Base-by-base conservation (phyloP, 2,329 filamentous ascomycete species). In the Apiospora hydei region DNA sequence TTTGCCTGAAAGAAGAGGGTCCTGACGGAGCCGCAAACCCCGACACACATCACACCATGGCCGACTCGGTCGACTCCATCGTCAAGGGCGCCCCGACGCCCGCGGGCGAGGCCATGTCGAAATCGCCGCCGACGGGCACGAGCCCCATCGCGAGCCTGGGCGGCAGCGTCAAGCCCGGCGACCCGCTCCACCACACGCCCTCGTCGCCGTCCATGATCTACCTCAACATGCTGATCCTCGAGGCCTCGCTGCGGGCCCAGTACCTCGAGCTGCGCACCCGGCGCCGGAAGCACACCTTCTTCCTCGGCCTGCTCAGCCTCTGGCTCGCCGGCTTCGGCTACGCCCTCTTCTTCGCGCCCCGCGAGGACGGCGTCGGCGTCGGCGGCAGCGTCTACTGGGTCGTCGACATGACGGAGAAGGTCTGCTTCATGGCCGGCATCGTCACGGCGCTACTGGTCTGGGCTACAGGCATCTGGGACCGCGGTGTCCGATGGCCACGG, bases 331-430 rank as follows among this genome's bases (percentile, higher is more conserved):
- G 93, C 78, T 98, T 98, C 83, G 91, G 91, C 75, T 98, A 98
- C 83, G 92, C 94, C 14, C 89, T 98, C 68, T 98, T 97, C 86
- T 89, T 98, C 76, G 93, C 94, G n/a, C 95, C 95, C n/a, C 91
- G 96, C 75, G 96, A 98, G 82, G 96, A 98, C 85, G 96, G 96
- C 75, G 91, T 89, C 76, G 96, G 96, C 49, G 91, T 98, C 7
- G 96, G 96, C 70, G 96, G 96, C 44, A 96, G 93, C 18, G 94
- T 98, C 70, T 99, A 99, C 87, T 98, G 96, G 96, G 92, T 97
- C 41, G 90, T 98, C 4, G 96, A 98, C 79, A 94, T 93, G 80
- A 89, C 90, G 10, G 94, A 98, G 84, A 97, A 96, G 82, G 90
- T 99, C 70, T 96, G 94, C 78, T 93, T 98, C 79, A 93, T 97